These are phyloP conservation scores for sunflower (Helianthus annuus) DNA, from an alignment of 129 eudicot genomes.

Conservation along the genomic window HanXRQr2.0-SUNRISE NC_035444.2:22123853-22124352, in stretches of 20 bases:
- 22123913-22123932: slow-evolving; percentile 78
- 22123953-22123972: slow-evolving; percentile 67
- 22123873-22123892: slow-evolving; percentile 75
- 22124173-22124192: slow-evolving; percentile 81
- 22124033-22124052: slow-evolving; percentile 43
- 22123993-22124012: background rate
- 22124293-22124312: slow-evolving; percentile 62
- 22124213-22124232: slow-evolving; percentile 51
- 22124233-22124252: slow-evolving; percentile 54
- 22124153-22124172: background rate
- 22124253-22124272: slow-evolving; percentile 85
- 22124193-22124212: slow-evolving; percentile 57
- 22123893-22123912: slow-evolving; percentile 89
- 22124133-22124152: background rate
- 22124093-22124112: background rate
- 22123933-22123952: slow-evolving; percentile 73
- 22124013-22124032: background rate
- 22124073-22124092: slow-evolving; percentile 58
- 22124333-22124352: background rate
- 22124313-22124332: background rate
- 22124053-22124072: background rate
- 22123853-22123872: slow-evolving; percentile 33
- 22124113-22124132: background rate
- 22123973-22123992: background rate
- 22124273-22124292: slow-evolving; percentile 81